phyloP scores from a whole-genome alignment of 2,329 filamentous ascomycete genomes.

The Dryadomyces quercus-mongolicae region DNA sequence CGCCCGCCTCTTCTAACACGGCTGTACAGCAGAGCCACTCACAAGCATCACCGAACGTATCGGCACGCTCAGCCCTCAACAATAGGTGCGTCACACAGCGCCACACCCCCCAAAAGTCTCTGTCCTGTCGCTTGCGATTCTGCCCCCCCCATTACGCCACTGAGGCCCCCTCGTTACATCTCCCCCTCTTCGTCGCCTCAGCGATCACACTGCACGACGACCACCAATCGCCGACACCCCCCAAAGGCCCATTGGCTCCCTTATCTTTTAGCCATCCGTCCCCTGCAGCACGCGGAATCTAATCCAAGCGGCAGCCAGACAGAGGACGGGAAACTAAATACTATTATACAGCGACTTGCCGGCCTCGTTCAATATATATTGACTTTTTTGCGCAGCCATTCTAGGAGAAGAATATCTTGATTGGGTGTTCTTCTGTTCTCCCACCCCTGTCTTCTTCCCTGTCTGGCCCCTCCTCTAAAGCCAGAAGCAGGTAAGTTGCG shows the following conservation, averaged over 20 bases:
- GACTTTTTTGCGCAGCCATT: not conserved
- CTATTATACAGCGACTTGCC: not conserved
- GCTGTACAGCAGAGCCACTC: not conserved
- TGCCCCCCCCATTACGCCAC: conserved; percentile 3
- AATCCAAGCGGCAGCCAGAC: conserved; percentile 1
- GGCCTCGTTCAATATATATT: not conserved
- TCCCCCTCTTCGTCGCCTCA: not conserved
- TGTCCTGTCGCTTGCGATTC: conserved; percentile 8
- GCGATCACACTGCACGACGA: not conserved
- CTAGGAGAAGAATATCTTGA: not conserved
- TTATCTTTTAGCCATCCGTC: conserved; percentile 8
- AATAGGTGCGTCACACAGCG: conserved; percentile 11
- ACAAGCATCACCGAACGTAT: not conserved
- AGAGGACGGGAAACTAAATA: not conserved
- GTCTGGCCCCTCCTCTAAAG: not conserved
- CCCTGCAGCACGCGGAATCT: conserved; percentile 9
- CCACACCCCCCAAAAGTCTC: conserved; percentile 6
- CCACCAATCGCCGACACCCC: not conserved
- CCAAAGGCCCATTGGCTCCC: conserved; percentile 9
- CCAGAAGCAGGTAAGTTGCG: not conserved
- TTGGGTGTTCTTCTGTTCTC: too few relatives aligned
- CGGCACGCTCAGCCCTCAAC: not conserved
- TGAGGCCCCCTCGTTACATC: not conserved
- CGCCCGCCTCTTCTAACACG: not conserved
- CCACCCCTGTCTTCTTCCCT: not conserved